A percentile compares a stretch with the other conserved stretches of the same genome.
Conservation (phyloP, 768 basidiomycete species). For the Rhizopogon vinicolor region DNA sequence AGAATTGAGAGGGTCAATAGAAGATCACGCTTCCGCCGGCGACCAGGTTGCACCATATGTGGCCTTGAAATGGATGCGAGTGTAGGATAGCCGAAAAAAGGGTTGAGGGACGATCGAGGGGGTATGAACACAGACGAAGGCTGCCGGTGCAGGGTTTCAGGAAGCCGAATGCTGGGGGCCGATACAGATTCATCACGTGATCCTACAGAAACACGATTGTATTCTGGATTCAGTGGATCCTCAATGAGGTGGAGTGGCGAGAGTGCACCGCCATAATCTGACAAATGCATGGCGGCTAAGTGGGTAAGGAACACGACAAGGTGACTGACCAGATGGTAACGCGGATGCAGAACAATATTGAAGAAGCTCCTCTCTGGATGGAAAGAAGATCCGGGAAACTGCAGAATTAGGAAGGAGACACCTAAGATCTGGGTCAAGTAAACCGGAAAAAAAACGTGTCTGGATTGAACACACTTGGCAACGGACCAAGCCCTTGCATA, state of each 20-base stretch:
- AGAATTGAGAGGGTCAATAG: conserved; percentile 54
- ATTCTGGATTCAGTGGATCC: conserved; percentile 36
- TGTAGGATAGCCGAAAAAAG: conserved; percentile 73
- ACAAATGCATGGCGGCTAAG: not conserved
- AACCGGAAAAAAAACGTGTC: not conserved
- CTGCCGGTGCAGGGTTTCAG: not conserved
- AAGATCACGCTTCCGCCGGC: conserved; percentile 66
- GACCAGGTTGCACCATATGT: conserved; percentile 51
- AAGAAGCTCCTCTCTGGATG: conserved; percentile 49
- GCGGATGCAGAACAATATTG: conserved; percentile 45
- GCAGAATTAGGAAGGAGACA: conserved; percentile 57
- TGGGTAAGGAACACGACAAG: not conserved
- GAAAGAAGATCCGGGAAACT: conserved; percentile 63
- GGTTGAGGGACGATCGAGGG: conserved; percentile 60
- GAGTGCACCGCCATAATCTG: conserved; percentile 69
- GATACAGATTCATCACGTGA: not conserved
- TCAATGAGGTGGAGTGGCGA: conserved; percentile 45
- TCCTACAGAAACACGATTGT: not conserved
- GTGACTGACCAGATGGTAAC: conserved; percentile 53
- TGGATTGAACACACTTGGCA: conserved; percentile 45
- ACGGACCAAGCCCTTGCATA: conserved; percentile 66
- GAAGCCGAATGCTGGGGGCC: not conserved
- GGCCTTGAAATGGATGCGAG: conserved; percentile 24
- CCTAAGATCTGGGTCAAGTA: conserved; percentile 30
- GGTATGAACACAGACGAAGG: conserved; percentile 28